Conservation (phyloP, 192 early-diverging fungal genomes). For the Linnemannia exigua region DNA sequence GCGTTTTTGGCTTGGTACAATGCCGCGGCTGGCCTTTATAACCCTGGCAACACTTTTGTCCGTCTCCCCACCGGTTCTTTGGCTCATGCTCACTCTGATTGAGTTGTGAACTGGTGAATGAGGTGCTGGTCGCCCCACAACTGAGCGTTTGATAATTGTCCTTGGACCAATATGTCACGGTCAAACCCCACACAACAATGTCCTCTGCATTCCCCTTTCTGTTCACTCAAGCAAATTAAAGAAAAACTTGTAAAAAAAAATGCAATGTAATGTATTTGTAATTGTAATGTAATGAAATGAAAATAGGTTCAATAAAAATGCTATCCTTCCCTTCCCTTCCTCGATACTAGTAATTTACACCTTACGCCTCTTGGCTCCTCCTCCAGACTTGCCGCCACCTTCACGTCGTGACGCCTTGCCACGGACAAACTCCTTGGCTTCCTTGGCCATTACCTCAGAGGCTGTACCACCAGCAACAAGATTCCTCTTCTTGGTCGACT, state of each 20-base stretch:
- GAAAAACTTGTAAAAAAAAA: too few relatives aligned
- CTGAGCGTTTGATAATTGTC: background rate
- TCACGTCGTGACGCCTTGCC: constrained; percentile 54
- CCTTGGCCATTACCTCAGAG: constrained; percentile 61
- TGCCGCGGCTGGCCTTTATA: constrained; percentile 73
- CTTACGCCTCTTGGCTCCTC: constrained; percentile 44
- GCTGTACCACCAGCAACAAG: constrained; percentile 61
- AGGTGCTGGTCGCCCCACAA: background rate
- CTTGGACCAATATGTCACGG: too few relatives aligned
- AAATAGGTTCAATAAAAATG: background rate
- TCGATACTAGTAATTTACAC: constrained; percentile 24
- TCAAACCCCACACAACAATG: too few relatives aligned
- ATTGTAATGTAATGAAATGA: constrained; percentile 6
- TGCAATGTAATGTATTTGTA: too few relatives aligned
- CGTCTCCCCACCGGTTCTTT: constrained; percentile 60
- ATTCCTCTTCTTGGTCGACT: constrained; percentile 69
- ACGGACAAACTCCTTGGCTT: constrained; percentile 54
- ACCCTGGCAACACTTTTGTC: constrained; percentile 66
- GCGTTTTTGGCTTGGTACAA: constrained; percentile 84
- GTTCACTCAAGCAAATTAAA: too few relatives aligned
- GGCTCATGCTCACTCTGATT: constrained; percentile 30
- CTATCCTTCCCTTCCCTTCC: background rate
- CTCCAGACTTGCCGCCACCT: constrained; percentile 15
- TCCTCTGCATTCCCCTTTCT: too few relatives aligned
- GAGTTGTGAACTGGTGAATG: background rate